These are phyloP conservation scores for Prunus mongolica DNA, from an alignment of 306 rosid species.

Conservation along the genomic window DNA sequence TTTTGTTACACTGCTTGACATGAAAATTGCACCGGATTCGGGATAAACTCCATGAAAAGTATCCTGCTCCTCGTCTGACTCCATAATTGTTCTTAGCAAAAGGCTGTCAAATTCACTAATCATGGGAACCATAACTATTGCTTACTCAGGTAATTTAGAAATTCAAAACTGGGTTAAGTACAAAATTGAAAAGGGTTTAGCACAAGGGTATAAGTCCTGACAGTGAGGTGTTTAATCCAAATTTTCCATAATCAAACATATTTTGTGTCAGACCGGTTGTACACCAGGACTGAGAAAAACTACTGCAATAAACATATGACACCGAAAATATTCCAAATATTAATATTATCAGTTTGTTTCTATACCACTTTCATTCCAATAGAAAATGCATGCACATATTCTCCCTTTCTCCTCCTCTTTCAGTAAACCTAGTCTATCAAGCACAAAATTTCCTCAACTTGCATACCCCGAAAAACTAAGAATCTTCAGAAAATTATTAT, in stretches of 20 bases:
- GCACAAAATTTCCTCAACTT: background rate
- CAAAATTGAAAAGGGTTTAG: background rate
- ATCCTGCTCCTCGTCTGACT: background rate
- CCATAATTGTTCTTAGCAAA: slow-evolving; percentile 17
- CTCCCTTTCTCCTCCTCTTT: background rate
- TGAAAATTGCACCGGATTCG: slow-evolving; percentile 48
- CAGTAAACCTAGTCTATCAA: background rate
- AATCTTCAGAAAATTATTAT: background rate
- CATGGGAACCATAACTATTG: background rate
- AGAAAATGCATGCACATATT: background rate
- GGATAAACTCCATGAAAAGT: slow-evolving; percentile 27
- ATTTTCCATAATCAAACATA: background rate
- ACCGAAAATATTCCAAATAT: background rate
- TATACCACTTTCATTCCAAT: background rate
- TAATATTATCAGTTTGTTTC: background rate
- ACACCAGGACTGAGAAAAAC: too few relatives aligned
- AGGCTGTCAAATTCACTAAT: slow-evolving; percentile 6
- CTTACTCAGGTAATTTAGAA: background rate
- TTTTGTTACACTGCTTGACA: slow-evolving; percentile 39
- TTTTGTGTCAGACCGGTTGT: background rate
- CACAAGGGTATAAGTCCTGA: background rate
- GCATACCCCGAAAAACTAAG: too few relatives aligned
- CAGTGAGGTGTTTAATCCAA: background rate
- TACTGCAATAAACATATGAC: background rate
- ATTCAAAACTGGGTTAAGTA: background rate